These are phyloP conservation scores for Saksenaea oblongispora DNA, from an alignment of 371 early-diverging fungal genomes.

Conservation along the genomic window DNA sequence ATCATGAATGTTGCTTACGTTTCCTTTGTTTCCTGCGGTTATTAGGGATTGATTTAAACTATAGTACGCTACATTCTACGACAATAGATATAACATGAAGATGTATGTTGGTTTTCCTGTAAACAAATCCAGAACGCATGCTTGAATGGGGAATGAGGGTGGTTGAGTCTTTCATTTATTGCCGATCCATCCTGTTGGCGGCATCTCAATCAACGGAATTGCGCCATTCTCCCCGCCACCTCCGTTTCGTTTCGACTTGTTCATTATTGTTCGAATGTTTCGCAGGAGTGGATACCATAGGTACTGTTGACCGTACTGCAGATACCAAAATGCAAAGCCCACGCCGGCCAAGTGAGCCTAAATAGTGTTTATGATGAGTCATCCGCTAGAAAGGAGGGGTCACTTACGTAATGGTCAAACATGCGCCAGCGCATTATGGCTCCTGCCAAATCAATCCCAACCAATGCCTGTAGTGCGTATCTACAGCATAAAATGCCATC, in stretches of 20 bases:
- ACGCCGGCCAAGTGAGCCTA: slow-evolving; percentile 73
- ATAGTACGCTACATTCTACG: no score
- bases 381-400: neutral
- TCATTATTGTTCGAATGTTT: slow-evolving; percentile 21
- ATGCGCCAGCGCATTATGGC: slow-evolving; percentile 58
- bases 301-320: slow-evolving; percentile 47
- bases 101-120: no score
- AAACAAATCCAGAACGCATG: no score
- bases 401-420: slow-evolving; percentile 74
- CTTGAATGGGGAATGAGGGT: no score
- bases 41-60: neutral
- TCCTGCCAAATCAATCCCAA: slow-evolving; percentile 66
- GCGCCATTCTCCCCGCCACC: slow-evolving; percentile 10
- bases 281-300: slow-evolving; percentile 53
- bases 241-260: slow-evolving; percentile 4
- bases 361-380: neutral
- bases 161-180: slow-evolving; percentile 4
- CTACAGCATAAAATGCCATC: slow-evolving; percentile 12
- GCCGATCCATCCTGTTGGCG: slow-evolving; percentile 5
- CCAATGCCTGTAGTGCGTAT: slow-evolving; percentile 56
- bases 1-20: no score
- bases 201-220: neutral
- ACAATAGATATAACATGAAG: no score
- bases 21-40: no score
- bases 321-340: slow-evolving; percentile 52